A percentile compares a stretch with the other conserved stretches of the same genome.
These are phyloP conservation scores for Phlebiopsis gigantea DNA, from an alignment of 768 basidiomycete species.

Conservation along the genomic window DNA sequence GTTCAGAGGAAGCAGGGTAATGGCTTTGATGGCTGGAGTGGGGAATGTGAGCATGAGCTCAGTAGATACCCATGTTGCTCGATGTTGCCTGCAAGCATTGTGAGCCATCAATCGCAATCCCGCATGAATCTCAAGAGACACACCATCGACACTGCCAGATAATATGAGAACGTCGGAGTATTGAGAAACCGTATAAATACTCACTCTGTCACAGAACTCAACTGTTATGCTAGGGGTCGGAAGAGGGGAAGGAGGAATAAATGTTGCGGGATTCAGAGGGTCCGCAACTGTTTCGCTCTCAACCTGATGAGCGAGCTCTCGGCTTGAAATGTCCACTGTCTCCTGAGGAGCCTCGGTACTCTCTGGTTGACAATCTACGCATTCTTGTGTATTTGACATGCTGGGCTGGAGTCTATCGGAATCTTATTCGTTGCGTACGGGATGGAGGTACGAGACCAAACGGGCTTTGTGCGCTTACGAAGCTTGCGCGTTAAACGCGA, in stretches of 20 bases:
- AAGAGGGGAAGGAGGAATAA: conserved; percentile 47
- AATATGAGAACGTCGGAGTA: neutral
- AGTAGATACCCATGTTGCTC: conserved; percentile 91
- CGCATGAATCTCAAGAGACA: conserved; percentile 21
- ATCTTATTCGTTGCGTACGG: neutral
- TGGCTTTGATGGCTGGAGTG: conserved; percentile 59
- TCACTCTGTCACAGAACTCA: conserved; percentile 89
- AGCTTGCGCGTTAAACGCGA: neutral
- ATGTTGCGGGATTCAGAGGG: conserved; percentile 44
- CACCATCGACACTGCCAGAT: conserved; percentile 75
- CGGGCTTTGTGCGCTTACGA: neutral
- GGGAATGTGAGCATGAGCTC: conserved; percentile 91
- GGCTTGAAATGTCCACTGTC: neutral
- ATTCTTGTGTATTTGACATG: neutral
- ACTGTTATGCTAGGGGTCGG: conserved; percentile 62
- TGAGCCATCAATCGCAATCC: neutral
- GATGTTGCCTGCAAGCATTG: conserved; percentile 65
- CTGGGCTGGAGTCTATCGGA: neutral
- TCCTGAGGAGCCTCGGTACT: neutral
- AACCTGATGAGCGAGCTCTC: neutral
- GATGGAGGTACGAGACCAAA: neutral
- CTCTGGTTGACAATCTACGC: neutral
- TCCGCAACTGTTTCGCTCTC: conserved; percentile 4
- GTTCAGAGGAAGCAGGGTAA: conserved; percentile 71
- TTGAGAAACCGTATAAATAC: conserved; percentile 25